phyloP scores from a whole-genome alignment of 345 rosid species.

The Dipteronia sinensis region DNA sequence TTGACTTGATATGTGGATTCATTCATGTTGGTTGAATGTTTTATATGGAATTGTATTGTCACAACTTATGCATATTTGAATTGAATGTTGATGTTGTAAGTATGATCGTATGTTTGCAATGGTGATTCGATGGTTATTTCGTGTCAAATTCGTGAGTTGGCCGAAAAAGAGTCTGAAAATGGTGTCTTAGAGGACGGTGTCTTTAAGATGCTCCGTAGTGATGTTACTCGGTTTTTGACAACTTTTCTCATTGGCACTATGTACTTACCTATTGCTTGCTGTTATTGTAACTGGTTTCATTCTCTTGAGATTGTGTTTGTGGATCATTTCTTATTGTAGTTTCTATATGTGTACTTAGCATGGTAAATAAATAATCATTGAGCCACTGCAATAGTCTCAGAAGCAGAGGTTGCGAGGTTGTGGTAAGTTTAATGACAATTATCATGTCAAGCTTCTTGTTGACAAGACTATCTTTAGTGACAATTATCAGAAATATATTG shows the following conservation, averaged over 20 bases:
- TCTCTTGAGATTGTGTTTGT: slow-evolving; percentile 27
- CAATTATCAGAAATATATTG: too few species aligned
- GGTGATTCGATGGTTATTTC: slow-evolving; percentile 25
- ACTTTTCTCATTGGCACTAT: slow-evolving; percentile 99
- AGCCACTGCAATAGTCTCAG: slow-evolving; percentile 98
- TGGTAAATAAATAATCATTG: slow-evolving; percentile 66
- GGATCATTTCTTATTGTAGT: slow-evolving; percentile 33
- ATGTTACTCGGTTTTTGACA: slow-evolving; percentile 96
- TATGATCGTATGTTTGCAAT: slow-evolving; percentile 15
- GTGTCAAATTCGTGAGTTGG: slow-evolving; percentile 87
- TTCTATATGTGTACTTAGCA: slow-evolving; percentile 53
- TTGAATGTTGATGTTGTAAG: too few species aligned
- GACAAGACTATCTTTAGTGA: too few species aligned
- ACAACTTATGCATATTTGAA: too few species aligned
- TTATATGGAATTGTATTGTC: too few species aligned
- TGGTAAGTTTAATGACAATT: too few species aligned
- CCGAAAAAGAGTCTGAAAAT: slow-evolving; percentile 86
- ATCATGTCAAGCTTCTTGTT: too few species aligned
- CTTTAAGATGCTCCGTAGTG: slow-evolving; percentile 93
- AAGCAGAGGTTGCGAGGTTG: slow-evolving; percentile 44
- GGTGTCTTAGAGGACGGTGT: slow-evolving; percentile 48
- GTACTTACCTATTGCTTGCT: slow-evolving; percentile 42
- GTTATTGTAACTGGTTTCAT: slow-evolving; percentile 18
- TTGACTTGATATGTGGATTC: too few species aligned
- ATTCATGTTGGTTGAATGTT: too few species aligned